Base-by-base conservation (phyloP, 1,284 basidiomycete species). In the Moesziomyces sp. region DNA sequence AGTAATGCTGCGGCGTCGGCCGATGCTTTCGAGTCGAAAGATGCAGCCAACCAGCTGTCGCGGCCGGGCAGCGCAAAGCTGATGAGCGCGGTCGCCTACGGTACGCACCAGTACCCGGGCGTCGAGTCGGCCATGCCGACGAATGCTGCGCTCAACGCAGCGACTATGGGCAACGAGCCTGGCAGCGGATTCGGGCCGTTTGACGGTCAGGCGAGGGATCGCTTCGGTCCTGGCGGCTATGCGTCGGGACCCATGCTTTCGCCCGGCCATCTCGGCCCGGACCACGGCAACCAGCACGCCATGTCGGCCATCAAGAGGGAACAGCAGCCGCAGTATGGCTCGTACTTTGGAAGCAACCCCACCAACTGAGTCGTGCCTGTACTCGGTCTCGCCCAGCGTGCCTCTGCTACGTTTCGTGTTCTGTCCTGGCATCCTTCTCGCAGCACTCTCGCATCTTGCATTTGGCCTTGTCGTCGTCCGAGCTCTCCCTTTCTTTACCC, bases 41-140 rank as follows among this genome's bases (percentile, higher is more conserved):
- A 46, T 14, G 59, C 46, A 23, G 42, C 49, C 46, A 58, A 44
- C 47, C 55, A 52, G 24, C 3, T 38, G 14, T 62, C 55, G 28
- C 45, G 65, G 34, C 58, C 59, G 28, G 58, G 65, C 18, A 68
- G 65, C 23, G 64, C 54, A 30, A 67, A 61, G 50, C 28, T 67
- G 24, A 19, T 53, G 34, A 35, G 50, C 44, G 21, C 46, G 16
- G 47, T 45, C 28, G 40, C 64, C 5, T 67, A 67, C 35, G 52
- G 57, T n/a, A 35, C 46, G 10, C 58, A 60, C n/a, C 30, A 54
- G 14, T 61, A 53, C n/a, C 34, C 34, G 19, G 58, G 45, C 5
- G 57, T 49, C 10, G 61, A 57, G n/a, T 23, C n/a, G n/a, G 21
- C 38, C 11, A 46, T 40, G 52, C 44, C 45, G 10, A 8, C 34